Percentiles rank a stretch among this genome's conserved stretches.
These are phyloP conservation scores for Yamadazyma nakazawae DNA, from an alignment of 805 yeast genomes.

Conservation along the genomic window DNA sequence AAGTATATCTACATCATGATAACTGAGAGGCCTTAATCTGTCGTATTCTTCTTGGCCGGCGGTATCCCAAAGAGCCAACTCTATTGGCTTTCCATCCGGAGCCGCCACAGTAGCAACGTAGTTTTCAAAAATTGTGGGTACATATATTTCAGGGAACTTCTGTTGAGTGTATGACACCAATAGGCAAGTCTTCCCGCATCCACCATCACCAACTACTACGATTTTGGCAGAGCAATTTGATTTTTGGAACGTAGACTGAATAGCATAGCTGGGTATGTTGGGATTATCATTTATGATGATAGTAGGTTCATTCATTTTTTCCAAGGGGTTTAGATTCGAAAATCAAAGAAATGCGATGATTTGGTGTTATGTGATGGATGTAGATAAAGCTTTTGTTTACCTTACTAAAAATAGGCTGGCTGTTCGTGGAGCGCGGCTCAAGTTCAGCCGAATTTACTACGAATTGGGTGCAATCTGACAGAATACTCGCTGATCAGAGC, in stretches of 20 bases:
- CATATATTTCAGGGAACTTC: slow-evolving; percentile 66
- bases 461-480: not conserved
- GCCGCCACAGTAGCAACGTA: slow-evolving; percentile 63
- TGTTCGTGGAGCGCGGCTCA: not conserved
- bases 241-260: slow-evolving; percentile 24
- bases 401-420: slow-evolving; percentile 2
- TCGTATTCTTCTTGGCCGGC: slow-evolving; percentile 90
- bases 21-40: slow-evolving; percentile 71
- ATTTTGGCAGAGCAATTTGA: slow-evolving; percentile 44
- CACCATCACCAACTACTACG: slow-evolving; percentile 87
- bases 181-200: slow-evolving; percentile 86
- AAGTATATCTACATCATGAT: slow-evolving; percentile 74
- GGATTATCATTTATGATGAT: slow-evolving; percentile 37
- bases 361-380: not conserved
- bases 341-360: not conserved
- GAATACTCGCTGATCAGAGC: too few relatives aligned
- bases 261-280: slow-evolving; percentile 30
- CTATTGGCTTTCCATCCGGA: slow-evolving; percentile 74
- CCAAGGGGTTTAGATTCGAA: not conserved
- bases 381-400: not conserved
- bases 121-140: slow-evolving; percentile 83
- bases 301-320: slow-evolving; percentile 2
- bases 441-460: not conserved
- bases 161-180: slow-evolving; percentile 66
- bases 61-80: slow-evolving; percentile 82